Conservation (phyloP, 2,329 filamentous ascomycete species). For the Ophiocordyceps robertsii region DNA sequence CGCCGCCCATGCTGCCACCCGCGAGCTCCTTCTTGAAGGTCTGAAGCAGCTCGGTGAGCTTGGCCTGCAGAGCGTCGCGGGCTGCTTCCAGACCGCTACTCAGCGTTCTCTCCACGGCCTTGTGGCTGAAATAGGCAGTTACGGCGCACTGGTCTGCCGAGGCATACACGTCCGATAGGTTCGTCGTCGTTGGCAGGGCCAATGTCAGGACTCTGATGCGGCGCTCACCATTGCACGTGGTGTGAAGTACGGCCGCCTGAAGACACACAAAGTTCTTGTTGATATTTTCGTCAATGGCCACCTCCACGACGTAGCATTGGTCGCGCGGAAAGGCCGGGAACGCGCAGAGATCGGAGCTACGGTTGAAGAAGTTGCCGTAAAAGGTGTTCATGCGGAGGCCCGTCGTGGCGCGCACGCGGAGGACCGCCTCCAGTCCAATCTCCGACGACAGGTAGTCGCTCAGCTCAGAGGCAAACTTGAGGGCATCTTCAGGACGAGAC, state of each 20-base stretch:
- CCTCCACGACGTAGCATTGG: slow-evolving; percentile 94
- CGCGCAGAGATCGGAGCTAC: slow-evolving; percentile 91
- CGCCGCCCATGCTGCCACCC: slow-evolving; percentile 89
- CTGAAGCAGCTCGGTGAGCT: slow-evolving; percentile 81
- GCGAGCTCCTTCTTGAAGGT: slow-evolving; percentile 96
- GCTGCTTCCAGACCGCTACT: slow-evolving; percentile 81
- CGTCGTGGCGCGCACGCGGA: slow-evolving; percentile 88
- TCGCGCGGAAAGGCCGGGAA: slow-evolving; percentile 97
- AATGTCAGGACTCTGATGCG: slow-evolving; percentile 90
- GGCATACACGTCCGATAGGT: slow-evolving; percentile 80
- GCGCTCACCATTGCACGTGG: slow-evolving; percentile 92
- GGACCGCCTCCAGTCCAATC: slow-evolving; percentile 89
- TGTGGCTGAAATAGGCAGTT: slow-evolving; percentile 90
- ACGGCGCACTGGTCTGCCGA: slow-evolving; percentile 92
- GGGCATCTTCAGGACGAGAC: slow-evolving; percentile 82
- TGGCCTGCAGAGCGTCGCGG: slow-evolving; percentile 78
- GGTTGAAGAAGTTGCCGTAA: slow-evolving; percentile 99
- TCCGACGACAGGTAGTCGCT: slow-evolving; percentile 94
- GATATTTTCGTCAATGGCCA: slow-evolving; percentile 90
- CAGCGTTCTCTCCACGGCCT: slow-evolving; percentile 83
- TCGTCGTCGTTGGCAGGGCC: slow-evolving; percentile 83
- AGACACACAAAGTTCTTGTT: slow-evolving; percentile 85
- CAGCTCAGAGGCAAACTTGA: slow-evolving; percentile 95
- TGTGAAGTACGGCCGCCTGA: slow-evolving; percentile 91
- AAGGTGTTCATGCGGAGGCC: slow-evolving; percentile 94